Percentiles rank a stretch among this genome's conserved stretches.
Conservation (phyloP, 306 rosid genomes). For the Gleditsia sinensis region DNA sequence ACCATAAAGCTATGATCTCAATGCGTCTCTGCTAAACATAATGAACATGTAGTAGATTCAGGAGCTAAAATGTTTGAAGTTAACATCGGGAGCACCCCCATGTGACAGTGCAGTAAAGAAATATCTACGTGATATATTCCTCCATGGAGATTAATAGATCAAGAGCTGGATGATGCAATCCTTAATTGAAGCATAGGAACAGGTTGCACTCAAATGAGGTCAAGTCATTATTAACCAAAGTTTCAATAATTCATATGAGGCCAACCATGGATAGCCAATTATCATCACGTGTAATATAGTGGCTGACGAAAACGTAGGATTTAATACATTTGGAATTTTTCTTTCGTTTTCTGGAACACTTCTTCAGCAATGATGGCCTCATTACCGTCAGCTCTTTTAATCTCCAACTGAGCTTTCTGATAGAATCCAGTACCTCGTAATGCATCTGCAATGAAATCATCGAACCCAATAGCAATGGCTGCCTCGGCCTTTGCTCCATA, state of each 20-base stretch:
- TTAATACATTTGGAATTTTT: constrained; percentile 75
- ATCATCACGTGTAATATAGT: neutral
- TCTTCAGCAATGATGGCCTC: constrained; percentile 87
- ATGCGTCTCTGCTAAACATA: neutral
- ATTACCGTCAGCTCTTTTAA: constrained; percentile 90
- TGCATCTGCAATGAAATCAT: constrained; percentile 94
- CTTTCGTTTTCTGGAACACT: constrained; percentile 89
- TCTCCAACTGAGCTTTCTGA: constrained; percentile 87
- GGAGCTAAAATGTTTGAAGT: too few species aligned
- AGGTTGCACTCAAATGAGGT: neutral
- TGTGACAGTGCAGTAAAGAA: too few species aligned
- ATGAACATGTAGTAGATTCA: neutral
- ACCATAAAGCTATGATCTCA: neutral
- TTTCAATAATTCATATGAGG: constrained; percentile 22
- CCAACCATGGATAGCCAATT: neutral
- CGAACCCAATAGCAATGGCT: constrained; percentile 93
- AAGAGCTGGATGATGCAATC: neutral
- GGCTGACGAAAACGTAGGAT: neutral
- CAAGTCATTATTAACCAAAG: constrained; percentile 10
- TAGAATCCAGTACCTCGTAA: constrained; percentile 83
- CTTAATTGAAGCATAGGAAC: neutral
- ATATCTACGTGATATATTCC: neutral
- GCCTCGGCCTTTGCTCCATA: constrained; percentile 99
- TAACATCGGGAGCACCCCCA: neutral
- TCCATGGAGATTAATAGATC: neutral